Evolutionary conservation across 495 filamentous ascomycete genomes (phyloP).

Genomic region (Monascus purpureus): DNA sequence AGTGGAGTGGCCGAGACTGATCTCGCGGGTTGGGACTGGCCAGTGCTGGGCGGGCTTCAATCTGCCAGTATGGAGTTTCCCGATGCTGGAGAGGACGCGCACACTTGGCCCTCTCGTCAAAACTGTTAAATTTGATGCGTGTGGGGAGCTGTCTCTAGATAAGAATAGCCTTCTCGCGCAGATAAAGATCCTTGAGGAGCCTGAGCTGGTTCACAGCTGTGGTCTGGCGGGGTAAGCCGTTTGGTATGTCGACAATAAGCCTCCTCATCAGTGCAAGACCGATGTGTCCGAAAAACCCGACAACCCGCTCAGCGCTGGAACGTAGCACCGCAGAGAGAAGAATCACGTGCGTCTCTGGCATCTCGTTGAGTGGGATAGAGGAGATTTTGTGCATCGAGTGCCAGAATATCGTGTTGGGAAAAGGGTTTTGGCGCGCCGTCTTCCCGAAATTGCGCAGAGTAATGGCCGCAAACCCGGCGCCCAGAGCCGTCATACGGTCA

Average conservation of each 20-base stretch:
- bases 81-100: no score
- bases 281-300: constrained; percentile 62
- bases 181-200: constrained; percentile 44
- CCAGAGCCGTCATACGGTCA: constrained; percentile 73
- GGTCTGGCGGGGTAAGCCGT: constrained; percentile 28
- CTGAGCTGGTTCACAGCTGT: constrained; percentile 43
- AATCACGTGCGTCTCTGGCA: constrained; percentile 64
- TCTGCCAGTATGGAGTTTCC: no score
- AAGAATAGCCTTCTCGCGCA: constrained; percentile 42
- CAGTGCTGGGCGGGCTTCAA: no score
- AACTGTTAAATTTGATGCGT: no score
- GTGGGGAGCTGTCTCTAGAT: no score
- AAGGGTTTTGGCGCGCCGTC: constrained; percentile 54
- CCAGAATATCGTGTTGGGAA: constrained; percentile 75
- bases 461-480: constrained; percentile 69
- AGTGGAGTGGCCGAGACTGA: no score
- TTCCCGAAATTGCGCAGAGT: constrained; percentile 66
- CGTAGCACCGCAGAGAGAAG: constrained; percentile 68
- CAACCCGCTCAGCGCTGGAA: constrained; percentile 52
- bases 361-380: constrained; percentile 49
- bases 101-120: no score
- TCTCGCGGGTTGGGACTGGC: no score
- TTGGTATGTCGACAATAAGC: constrained; percentile 56
- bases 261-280: constrained; percentile 48
- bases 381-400: constrained; percentile 53